These are phyloP conservation scores for Aspergillus sp. DNA, from an alignment of 2,329 filamentous ascomycete species.

Conservation along the genomic window DNA sequence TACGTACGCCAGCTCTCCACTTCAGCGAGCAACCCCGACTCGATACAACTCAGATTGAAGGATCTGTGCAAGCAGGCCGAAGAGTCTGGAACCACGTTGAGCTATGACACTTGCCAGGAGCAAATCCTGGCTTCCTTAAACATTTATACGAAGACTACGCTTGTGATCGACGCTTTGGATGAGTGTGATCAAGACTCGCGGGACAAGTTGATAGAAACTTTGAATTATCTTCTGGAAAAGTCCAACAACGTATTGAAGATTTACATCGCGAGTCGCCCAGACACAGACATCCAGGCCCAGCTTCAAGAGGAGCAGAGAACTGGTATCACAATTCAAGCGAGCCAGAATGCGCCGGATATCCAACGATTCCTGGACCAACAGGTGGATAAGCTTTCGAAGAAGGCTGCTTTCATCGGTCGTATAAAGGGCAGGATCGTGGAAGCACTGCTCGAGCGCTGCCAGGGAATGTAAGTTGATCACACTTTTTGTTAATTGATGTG, in stretches of 20 bases:
- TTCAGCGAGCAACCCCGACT: slow-evolving; percentile 7
- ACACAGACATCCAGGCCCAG: slow-evolving; percentile 25
- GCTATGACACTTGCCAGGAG: background rate
- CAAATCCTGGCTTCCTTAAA: slow-evolving; percentile 24
- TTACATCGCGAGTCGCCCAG: slow-evolving; percentile 36
- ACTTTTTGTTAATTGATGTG: too few relatives aligned
- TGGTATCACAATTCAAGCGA: slow-evolving; percentile 45
- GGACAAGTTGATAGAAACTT: slow-evolving; percentile 22
- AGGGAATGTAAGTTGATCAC: slow-evolving; percentile 4
- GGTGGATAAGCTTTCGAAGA: background rate
- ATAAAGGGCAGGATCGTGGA: slow-evolving; percentile 1
- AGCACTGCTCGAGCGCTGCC: background rate
- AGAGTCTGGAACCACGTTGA: background rate
- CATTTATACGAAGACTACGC: slow-evolving; percentile 29
- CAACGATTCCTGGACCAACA: slow-evolving; percentile 3
- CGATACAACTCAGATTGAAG: slow-evolving; percentile 14
- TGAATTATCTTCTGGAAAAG: slow-evolving; percentile 25
- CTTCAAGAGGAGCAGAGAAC: slow-evolving; percentile 43
- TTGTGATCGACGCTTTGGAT: slow-evolving; percentile 39
- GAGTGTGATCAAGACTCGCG: slow-evolving; percentile 32
- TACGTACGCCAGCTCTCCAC: slow-evolving; percentile 32
- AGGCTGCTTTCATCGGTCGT: background rate
- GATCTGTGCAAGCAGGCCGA: background rate
- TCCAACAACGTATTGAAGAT: slow-evolving; percentile 28
- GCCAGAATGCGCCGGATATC: slow-evolving; percentile 17